Base-by-base conservation (phyloP, 2,329 filamentous ascomycete genomes). In the Ceratocystis harringtonii region DNA sequence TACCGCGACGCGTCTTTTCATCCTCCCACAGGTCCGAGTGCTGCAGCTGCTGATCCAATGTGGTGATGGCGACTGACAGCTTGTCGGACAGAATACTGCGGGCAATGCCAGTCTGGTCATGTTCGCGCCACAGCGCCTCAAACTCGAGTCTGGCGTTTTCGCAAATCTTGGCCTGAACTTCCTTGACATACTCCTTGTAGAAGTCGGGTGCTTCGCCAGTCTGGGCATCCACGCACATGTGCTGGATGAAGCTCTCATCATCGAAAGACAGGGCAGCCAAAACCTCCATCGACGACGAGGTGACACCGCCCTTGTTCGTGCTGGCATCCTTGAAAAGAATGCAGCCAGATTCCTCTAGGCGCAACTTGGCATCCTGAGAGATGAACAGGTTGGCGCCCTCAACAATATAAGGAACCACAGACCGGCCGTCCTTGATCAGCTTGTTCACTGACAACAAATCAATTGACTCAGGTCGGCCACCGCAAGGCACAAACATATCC, bases 341-440 rank as follows among this genome's bases (percentile, higher is more conserved):
- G 73, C 90, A 95, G 68, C 94, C 94, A n/a, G 92, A 92, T 71
- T 90, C 87, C 78, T 99, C 94, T 15, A 99, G 84, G 28, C 91
- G 89, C 65, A 97, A 82, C 79, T 97, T 97, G 71, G 92, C 92
- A 72, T 99, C 94, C 76, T 99, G 94, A 0, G 94, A 96, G 77
- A 99, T 95, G 83, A 99, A 99, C 65, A 99, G 81, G 75, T 97
- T 99, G 76, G 94, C 94, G 64, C 94, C 94, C 77, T 99, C 94
- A 57, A 99, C 92, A 64, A 99, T 94, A 78, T 95, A 99, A 0
- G 92, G 92, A 68, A 99, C 88, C 10, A 82, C 84, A 25, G 83
- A 81, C 79, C 95, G 96, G 77, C 92, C 91, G 68, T 96, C 85
- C 73, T 87, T 85, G 76, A 99, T 97, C 68, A 99, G 83, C 74